phyloP scores from a whole-genome alignment of 345 rosid species.

The Gossypium mustelinum region DNA sequence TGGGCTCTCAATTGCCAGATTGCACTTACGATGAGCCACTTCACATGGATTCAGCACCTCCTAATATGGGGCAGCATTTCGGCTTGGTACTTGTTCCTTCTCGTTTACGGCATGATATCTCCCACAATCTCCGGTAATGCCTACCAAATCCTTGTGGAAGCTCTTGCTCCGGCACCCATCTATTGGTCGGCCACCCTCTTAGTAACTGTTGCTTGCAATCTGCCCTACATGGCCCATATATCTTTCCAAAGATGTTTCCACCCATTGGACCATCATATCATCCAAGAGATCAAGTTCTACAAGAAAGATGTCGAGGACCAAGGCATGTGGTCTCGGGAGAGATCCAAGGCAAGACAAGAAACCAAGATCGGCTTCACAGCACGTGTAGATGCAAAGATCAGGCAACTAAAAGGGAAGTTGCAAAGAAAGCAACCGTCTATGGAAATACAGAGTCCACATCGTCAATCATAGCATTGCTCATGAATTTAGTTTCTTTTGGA shows the following conservation, averaged over 20 bases:
- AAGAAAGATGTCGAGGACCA: constrained; percentile 72
- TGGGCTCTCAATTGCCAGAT: constrained; percentile 91
- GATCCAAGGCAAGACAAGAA: constrained; percentile 86
- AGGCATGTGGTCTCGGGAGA: constrained; percentile 80
- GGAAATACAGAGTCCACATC: constrained; percentile 25
- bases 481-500: constrained; percentile 9
- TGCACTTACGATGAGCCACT: constrained; percentile 87
- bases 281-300: constrained; percentile 90
- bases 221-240: constrained; percentile 62
- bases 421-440: constrained; percentile 53
- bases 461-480: constrained; percentile 36
- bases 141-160: constrained; percentile 64
- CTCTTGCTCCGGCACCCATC: constrained; percentile 76
- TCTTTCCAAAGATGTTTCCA: constrained; percentile 71
- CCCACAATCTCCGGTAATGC: constrained; percentile 57
- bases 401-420: constrained; percentile 61
- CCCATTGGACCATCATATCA: constrained; percentile 92
- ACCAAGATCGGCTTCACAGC: constrained; percentile 96
- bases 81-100: constrained; percentile 72
- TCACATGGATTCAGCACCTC: constrained; percentile 94
- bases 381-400: constrained; percentile 89
- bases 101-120: constrained; percentile 59
- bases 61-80: constrained; percentile 84
- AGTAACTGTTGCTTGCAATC: constrained; percentile 58
- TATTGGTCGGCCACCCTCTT: constrained; percentile 71